Evolutionary conservation across 805 yeast genomes (phyloP).

Genomic region (Saccharomycopsis fibuligera): DNA sequence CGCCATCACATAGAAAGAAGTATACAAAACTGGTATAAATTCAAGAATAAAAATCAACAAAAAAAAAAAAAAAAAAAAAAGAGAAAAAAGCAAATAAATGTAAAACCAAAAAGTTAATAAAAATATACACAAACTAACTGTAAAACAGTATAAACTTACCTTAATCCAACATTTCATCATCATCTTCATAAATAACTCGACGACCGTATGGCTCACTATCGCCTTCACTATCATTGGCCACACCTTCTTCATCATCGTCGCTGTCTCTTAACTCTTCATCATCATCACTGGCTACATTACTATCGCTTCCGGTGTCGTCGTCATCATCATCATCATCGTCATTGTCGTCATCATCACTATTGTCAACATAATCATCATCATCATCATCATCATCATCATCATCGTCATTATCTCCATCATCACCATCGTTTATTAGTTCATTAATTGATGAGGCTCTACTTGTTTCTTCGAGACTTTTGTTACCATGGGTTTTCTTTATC

Average conservation of each 20-base stretch:
- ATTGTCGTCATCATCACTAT: conserved; percentile 1
- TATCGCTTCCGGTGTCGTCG: background rate
- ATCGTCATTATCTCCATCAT: background rate
- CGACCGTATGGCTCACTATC: background rate
- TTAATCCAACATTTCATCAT: background rate
- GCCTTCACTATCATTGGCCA: background rate
- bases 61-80: background rate
- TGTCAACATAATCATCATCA: background rate
- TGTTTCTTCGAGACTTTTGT: background rate
- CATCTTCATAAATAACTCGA: background rate
- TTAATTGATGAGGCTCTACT: background rate
- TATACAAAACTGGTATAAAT: no score
- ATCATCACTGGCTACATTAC: background rate
- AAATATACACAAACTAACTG: background rate
- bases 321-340: background rate
- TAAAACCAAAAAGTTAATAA: background rate
- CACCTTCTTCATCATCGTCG: background rate
- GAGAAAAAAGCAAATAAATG: background rate
- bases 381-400: conserved; percentile 6
- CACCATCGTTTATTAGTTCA: background rate
- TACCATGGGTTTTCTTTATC: background rate
- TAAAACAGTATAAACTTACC: no score
- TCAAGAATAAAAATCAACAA: background rate
- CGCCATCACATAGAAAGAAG: no score
- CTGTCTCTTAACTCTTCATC: background rate